These are phyloP conservation scores for Barbarea vulgaris DNA, from an alignment of 345 rosid species.

Conservation along the genomic window DNA sequence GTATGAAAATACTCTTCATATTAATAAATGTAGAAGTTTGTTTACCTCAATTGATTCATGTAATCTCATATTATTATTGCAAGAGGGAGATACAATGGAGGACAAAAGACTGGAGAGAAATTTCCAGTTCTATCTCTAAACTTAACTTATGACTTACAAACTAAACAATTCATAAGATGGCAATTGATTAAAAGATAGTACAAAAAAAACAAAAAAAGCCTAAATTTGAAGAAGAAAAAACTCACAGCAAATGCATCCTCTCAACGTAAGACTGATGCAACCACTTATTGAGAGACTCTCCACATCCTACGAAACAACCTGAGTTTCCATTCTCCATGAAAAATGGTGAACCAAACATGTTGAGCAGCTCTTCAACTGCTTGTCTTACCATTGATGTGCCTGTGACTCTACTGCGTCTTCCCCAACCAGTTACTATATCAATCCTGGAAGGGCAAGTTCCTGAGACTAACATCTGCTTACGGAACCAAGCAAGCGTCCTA, in stretches of 20 bases:
- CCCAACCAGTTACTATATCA: constrained; percentile 97
- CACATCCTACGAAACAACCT: constrained; percentile 88
- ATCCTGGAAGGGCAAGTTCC: constrained; percentile 73
- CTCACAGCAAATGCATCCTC: constrained; percentile 84
- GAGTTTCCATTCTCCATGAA: constrained; percentile 79
- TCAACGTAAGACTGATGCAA: constrained; percentile 80
- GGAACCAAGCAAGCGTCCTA: constrained; percentile 91
- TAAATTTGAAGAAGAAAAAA: constrained; percentile 3
- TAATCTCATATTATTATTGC: constrained; percentile 24
- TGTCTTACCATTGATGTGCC: constrained; percentile 86
- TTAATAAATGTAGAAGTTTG: not conserved
- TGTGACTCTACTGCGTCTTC: constrained; percentile 85
- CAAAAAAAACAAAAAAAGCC: constrained; percentile 1
- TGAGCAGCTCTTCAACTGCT: constrained; percentile 75
- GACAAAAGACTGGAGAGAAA: constrained; percentile 4
- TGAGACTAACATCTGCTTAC: constrained; percentile 64
- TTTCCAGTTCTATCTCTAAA: not conserved
- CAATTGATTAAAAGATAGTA: not conserved
- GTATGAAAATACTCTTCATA: not conserved
- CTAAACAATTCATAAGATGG: constrained; percentile 11
- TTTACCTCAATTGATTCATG: not conserved
- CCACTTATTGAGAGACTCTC: constrained; percentile 78
- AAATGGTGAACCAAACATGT: constrained; percentile 78
- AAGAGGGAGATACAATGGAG: constrained; percentile 17
- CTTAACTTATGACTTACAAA: constrained; percentile 28